Base-by-base conservation (phyloP, 257 asterid species). In the Solanum microdontum region DNA sequence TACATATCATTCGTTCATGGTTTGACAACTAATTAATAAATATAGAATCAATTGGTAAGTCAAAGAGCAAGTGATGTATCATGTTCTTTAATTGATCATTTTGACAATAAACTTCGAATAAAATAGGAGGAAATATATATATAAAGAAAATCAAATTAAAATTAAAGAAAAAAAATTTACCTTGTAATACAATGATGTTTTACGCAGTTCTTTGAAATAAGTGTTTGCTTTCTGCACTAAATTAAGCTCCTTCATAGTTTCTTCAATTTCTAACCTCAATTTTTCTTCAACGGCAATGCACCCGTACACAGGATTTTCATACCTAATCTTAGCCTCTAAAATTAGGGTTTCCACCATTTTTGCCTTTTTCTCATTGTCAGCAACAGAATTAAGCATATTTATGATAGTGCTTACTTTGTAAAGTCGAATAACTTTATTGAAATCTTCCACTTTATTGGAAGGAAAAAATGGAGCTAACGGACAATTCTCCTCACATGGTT, bases 271-370 rank as follows among this genome's bases (percentile, higher is more conserved):
- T 34, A 39, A 43, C 11, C 8, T 43, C 6, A 89, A 8, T 24
- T n/a, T 12, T 4, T 7, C 83, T 76, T 36, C 68, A 14, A 69
- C 34, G 3, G 4, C 73, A 5, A 80, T 13, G 7, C 70, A 40
- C 7, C 83, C 90, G 7, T 60, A 8, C 14, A 88, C 87, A 5
- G 89, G 89, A 45, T 88, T n/a, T 11, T 86, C 85, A n/a, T 5
- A 36, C 73, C 89, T 86, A 2, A 82, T 79, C 10, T 33, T 55
- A 3, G 89, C 87, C 72, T 88, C 86, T 1, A 24, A 7, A 3
- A 86, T 17, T 19, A 83, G 2, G 21, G 30, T 34, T 45, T 82
- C 73, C 0, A 37, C 83, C 11, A 45, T 73, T 28, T 11, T 60
- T 0, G n/a, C 17, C 30, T n/a, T 82, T 11, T 82, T 66, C 0